Percentiles rank a stretch among this genome's conserved stretches.
Conservation (phyloP, 441 rosid genomes). For the Adansonia madagascariensis region DNA sequence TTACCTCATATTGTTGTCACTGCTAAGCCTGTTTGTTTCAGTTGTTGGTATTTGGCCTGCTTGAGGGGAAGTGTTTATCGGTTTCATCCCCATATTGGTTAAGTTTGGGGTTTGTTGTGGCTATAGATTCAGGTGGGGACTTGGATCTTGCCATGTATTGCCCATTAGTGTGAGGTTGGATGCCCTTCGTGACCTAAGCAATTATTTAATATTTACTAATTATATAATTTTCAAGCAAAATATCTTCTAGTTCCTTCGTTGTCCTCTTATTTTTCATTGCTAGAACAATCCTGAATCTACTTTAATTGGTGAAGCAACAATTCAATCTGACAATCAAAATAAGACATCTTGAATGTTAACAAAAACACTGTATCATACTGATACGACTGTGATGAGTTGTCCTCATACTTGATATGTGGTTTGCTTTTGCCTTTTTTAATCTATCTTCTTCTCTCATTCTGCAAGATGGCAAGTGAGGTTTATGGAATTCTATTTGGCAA, state of each 20-base stretch:
- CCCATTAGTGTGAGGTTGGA: not conserved
- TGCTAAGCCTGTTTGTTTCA: not conserved
- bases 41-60: conserved; percentile 9
- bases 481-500: conserved; percentile 62
- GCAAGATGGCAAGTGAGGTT: conserved; percentile 84
- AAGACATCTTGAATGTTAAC: conserved; percentile 7
- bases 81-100: conserved; percentile 8
- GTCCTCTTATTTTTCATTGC: conserved; percentile 3
- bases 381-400: conserved; percentile 8
- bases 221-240: not conserved
- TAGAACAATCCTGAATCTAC: not conserved
- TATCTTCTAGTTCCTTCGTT: not conserved
- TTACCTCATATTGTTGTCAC: not conserved
- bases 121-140: not conserved
- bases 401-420: conserved; percentile 9
- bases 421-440: conserved; percentile 15
- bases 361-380: conserved; percentile 15
- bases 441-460: conserved; percentile 34
- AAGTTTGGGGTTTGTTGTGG: conserved; percentile 18
- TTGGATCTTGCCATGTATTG: not conserved
- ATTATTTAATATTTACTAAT: not conserved
- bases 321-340: not conserved
- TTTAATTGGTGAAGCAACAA: conserved; percentile 1
- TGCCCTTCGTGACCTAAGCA: not conserved
- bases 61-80: conserved; percentile 13